Percentiles rank a stretch among this genome's conserved stretches.
Evolutionary conservation across 768 basidiomycete species (phyloP).

Genomic region (Mrakia frigida): DNA sequence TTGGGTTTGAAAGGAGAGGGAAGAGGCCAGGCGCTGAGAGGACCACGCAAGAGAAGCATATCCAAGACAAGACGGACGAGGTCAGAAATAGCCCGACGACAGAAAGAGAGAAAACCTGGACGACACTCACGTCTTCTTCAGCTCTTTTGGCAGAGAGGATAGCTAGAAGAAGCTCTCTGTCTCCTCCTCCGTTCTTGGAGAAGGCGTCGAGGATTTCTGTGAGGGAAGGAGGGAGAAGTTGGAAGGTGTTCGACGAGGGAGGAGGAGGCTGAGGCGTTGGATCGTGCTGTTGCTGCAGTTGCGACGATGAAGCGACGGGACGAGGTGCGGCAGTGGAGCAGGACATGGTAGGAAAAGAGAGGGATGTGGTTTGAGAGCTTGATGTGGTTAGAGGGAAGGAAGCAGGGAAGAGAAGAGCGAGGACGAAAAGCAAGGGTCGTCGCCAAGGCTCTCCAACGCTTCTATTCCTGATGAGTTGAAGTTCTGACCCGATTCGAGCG

Average conservation of each 20-base stretch:
- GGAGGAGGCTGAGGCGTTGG: background rate
- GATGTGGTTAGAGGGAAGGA: too few relatives aligned
- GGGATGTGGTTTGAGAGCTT: background rate
- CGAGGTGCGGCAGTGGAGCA: background rate
- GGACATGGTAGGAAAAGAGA: background rate
- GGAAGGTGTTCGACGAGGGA: background rate
- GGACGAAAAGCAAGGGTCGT: too few relatives aligned
- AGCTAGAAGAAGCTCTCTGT: constrained; percentile 82
- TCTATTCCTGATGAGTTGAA: background rate
- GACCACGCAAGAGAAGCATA: background rate
- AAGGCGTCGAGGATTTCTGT: constrained; percentile 84
- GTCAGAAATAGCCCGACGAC: background rate
- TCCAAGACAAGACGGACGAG: background rate
- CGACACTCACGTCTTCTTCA: constrained; percentile 62
- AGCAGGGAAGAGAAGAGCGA: too few relatives aligned
- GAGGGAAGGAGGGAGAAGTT: constrained; percentile 64
- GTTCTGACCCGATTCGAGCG: background rate
- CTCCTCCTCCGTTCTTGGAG: constrained; percentile 76
- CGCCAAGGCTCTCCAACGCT: too few relatives aligned
- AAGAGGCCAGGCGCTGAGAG: background rate
- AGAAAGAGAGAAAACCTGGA: background rate
- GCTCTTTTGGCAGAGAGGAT: constrained; percentile 89
- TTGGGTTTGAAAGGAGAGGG: background rate
- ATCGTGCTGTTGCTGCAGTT: background rate
- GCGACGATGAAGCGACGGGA: background rate